A percentile compares a stretch with the other conserved stretches of the same genome.
Evolutionary conservation across 257 asterid genomes (phyloP).

Genomic region (Fraxinus anomala): DNA sequence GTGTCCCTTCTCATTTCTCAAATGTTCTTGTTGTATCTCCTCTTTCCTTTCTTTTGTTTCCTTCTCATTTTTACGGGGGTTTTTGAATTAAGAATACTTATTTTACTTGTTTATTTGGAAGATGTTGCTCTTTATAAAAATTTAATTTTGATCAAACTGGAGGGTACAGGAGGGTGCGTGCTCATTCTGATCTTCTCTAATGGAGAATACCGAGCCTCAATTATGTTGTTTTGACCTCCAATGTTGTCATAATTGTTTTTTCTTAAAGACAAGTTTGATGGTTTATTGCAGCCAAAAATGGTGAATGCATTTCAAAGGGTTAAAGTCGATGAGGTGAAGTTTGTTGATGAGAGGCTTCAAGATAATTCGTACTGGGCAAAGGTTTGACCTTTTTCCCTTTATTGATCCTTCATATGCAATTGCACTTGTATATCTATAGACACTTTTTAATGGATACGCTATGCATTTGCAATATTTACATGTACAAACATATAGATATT

Average conservation of each 20-base stretch:
- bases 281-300: conserved; percentile 67
- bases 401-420: neutral
- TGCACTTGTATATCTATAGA: conserved; percentile 2
- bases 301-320: conserved; percentile 72
- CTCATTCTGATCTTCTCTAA: neutral
- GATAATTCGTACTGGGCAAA: conserved; percentile 98
- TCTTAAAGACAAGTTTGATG: conserved; percentile 20
- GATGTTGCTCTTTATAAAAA: neutral
- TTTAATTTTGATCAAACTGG: neutral
- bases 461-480: neutral
- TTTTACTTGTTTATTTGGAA: neutral
- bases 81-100: too few species aligned
- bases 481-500: neutral
- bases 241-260: neutral
- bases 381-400: conserved; percentile 44
- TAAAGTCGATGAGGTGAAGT: conserved; percentile 60
- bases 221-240: neutral
- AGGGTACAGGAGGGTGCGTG: neutral
- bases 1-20: neutral
- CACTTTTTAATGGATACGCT: neutral
- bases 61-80: neutral
- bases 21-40: neutral
- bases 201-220: neutral
- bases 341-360: conserved; percentile 79
- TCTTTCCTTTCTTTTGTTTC: neutral